Conservation (phyloP, 75 land plant species). For the Picea sitchensis region DNA sequence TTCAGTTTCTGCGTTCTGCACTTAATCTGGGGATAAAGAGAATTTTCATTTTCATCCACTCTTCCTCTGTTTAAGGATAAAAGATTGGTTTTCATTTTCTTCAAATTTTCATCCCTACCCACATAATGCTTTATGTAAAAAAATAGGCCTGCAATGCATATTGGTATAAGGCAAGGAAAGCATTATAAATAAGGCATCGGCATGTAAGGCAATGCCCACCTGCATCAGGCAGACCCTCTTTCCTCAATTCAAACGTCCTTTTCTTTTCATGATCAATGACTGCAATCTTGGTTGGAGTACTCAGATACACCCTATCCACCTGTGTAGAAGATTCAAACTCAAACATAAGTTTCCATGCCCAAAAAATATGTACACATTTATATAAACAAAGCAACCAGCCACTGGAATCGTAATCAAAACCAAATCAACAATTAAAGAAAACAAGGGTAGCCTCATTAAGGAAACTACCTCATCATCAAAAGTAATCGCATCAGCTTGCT, state of each 20-base stretch:
- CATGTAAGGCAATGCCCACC: constrained; percentile 22
- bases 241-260: constrained; percentile 49
- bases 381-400: neutral
- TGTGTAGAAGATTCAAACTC: neutral
- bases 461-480: constrained; percentile 38
- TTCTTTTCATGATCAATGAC: constrained; percentile 72
- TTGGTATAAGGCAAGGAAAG: neutral
- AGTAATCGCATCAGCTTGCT: constrained; percentile 43
- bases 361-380: neutral
- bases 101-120: neutral
- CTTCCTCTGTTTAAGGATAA: constrained; percentile 6
- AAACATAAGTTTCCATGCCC: neutral
- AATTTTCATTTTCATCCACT: constrained; percentile 7
- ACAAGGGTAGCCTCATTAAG: neutral
- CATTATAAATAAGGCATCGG: neutral
- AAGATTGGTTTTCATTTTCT: constrained; percentile 1
- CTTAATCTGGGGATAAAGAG: neutral
- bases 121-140: neutral
- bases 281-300: constrained; percentile 56
- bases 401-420: neutral
- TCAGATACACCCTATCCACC: constrained; percentile 8
- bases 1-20: neutral
- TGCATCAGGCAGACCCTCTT: constrained; percentile 69
- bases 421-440: neutral
- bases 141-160: neutral